Percentiles rank a stretch among this genome's conserved stretches.
Conservation (phyloP, 2,329 filamentous ascomycete genomes). For the Cytospora paraplurivora region DNA sequence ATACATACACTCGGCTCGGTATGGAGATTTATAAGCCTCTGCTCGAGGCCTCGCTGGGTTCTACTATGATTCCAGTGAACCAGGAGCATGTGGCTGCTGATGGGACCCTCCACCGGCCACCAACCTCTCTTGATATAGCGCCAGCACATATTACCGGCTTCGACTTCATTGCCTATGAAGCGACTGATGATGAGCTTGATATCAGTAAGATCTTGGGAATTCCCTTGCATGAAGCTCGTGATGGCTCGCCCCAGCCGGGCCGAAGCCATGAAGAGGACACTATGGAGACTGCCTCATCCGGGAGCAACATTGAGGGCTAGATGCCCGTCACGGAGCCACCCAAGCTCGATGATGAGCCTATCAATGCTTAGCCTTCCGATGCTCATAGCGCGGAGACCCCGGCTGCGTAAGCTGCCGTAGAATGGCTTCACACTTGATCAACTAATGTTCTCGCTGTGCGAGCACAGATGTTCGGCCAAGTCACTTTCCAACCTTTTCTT, state of each 20-base stretch:
- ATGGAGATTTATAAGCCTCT: conserved; percentile 14
- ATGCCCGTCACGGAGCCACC: not conserved
- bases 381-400: not conserved
- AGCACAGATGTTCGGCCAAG: not conserved
- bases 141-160: not conserved
- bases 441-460: too few relatives aligned
- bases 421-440: not conserved
- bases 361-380: too few relatives aligned
- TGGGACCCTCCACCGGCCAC: not conserved
- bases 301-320: not conserved
- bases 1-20: not conserved
- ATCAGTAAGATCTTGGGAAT: not conserved
- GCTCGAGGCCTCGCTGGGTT: conserved; percentile 21
- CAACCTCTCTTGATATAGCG: too few relatives aligned
- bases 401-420: not conserved
- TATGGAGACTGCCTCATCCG: not conserved
- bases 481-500: not conserved
- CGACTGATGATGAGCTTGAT: not conserved
- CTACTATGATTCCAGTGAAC: conserved; percentile 16
- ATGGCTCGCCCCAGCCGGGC: not conserved
- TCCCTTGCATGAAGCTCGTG: not conserved
- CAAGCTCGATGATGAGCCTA: not conserved
- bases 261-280: not conserved
- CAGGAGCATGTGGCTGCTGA: not conserved
- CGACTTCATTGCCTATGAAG: not conserved